A percentile compares a stretch with the other conserved stretches of the same genome.
phyloP scores from a whole-genome alignment of 495 filamentous ascomycete genomes.

The Astrothelium subdiscretum region DNA sequence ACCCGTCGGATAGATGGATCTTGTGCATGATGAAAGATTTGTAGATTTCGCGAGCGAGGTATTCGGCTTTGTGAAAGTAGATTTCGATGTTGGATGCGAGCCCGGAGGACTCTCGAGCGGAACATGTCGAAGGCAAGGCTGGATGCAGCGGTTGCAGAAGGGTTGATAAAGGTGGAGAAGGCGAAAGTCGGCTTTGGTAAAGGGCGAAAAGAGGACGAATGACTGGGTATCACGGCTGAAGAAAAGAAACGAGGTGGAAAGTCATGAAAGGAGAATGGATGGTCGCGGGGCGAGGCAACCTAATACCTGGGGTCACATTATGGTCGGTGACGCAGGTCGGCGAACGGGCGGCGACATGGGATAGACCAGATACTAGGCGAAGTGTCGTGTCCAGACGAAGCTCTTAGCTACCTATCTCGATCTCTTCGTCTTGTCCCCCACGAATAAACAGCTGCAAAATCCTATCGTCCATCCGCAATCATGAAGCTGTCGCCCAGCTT shows the following conservation, averaged over 20 bases:
- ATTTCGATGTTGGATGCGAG: neutral
- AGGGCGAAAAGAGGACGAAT: neutral
- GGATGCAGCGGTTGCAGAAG: neutral
- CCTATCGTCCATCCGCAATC: neutral
- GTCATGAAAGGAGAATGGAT: too few species aligned
- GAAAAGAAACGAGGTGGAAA: neutral
- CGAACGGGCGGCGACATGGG: too few species aligned
- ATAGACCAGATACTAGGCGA: too few species aligned
- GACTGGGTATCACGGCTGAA: neutral
- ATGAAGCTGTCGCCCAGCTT: neutral
- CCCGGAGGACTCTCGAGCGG: neutral
- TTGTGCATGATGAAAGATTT: neutral
- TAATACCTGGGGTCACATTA: too few species aligned
- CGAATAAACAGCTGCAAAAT: neutral
- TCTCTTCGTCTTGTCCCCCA: neutral
- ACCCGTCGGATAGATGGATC: conserved; percentile 14
- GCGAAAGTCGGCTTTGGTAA: neutral
- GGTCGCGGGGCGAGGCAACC: too few species aligned
- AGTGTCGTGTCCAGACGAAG: too few species aligned
- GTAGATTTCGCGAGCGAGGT: neutral
- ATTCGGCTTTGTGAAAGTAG: neutral
- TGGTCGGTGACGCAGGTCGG: neutral
- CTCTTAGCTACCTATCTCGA: too few species aligned
- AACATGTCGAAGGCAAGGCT: neutral
- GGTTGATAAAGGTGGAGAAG: neutral